phyloP scores from a whole-genome alignment of 2,329 filamentous ascomycete genomes.

The Exophiala viscosa region DNA sequence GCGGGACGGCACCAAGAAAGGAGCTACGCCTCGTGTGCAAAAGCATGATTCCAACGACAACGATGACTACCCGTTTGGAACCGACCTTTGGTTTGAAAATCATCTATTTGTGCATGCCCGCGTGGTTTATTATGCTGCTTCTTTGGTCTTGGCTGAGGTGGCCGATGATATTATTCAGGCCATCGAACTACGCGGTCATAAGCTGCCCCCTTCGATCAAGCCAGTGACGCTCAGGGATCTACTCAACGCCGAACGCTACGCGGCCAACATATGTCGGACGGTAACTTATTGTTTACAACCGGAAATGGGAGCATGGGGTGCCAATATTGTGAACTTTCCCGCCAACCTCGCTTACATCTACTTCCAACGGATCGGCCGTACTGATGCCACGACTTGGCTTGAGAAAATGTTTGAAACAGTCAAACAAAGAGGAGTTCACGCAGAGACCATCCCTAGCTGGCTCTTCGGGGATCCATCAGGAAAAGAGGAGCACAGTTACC shows the following conservation, averaged over 20 bases:
- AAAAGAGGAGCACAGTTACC: slow-evolving; percentile 5
- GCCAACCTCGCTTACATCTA: slow-evolving; percentile 19
- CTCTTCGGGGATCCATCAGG: not conserved
- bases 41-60: slow-evolving; percentile 16
- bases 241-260: slow-evolving; percentile 13
- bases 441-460: slow-evolving; percentile 9
- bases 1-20: slow-evolving; percentile 21
- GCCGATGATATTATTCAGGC: slow-evolving; percentile 16
- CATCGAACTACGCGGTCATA: slow-evolving; percentile 8
- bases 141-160: slow-evolving; percentile 18
- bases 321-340: slow-evolving; percentile 25
- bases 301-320: slow-evolving; percentile 25
- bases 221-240: slow-evolving; percentile 3
- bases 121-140: slow-evolving; percentile 21
- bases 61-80: slow-evolving; percentile 22
- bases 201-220: slow-evolving; percentile 5
- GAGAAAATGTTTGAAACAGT: slow-evolving; percentile 13
- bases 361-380: slow-evolving; percentile 15
- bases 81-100: slow-evolving; percentile 23
- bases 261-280: slow-evolving; percentile 20
- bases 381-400: slow-evolving; percentile 15
- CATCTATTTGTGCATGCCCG: slow-evolving; percentile 25
- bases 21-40: slow-evolving; percentile 11
- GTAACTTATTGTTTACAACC: slow-evolving; percentile 23
- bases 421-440: slow-evolving; percentile 19